Conservation (phyloP, 768 basidiomycete genomes). For the Russula emetica region DNA sequence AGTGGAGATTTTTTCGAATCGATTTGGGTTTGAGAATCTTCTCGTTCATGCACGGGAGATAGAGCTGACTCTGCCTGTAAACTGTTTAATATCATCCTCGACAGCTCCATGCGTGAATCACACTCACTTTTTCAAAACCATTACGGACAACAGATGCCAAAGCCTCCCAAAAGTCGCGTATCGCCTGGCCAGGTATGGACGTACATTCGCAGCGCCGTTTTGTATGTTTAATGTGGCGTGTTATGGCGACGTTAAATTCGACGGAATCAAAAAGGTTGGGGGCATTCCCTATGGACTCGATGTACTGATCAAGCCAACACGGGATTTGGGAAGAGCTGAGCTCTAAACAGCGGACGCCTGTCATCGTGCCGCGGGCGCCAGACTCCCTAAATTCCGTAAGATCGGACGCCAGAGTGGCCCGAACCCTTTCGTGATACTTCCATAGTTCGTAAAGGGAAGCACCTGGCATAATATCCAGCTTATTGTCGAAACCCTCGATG, state of each 20-base stretch:
- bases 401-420: background rate
- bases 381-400: background rate
- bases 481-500: background rate
- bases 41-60: slow-evolving; percentile 1
- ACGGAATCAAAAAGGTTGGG: slow-evolving; percentile 3
- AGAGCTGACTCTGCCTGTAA: slow-evolving; percentile 5
- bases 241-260: background rate
- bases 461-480: background rate
- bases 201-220: background rate
- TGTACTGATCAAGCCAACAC: slow-evolving; percentile 4
- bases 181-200: background rate
- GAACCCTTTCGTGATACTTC: slow-evolving; percentile 8
- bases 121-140: background rate
- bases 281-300: background rate
- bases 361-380: background rate
- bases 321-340: background rate
- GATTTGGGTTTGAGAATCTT: background rate
- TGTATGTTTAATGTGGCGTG: background rate
- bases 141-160: background rate
- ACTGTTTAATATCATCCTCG: background rate
- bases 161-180: background rate
- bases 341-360: background rate
- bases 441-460: slow-evolving; percentile 5
- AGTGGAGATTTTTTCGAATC: no score
- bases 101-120: background rate